A percentile compares a stretch with the other conserved stretches of the same genome.
Conservation (phyloP, 306 rosid genomes). For the Urtica urens region DNA sequence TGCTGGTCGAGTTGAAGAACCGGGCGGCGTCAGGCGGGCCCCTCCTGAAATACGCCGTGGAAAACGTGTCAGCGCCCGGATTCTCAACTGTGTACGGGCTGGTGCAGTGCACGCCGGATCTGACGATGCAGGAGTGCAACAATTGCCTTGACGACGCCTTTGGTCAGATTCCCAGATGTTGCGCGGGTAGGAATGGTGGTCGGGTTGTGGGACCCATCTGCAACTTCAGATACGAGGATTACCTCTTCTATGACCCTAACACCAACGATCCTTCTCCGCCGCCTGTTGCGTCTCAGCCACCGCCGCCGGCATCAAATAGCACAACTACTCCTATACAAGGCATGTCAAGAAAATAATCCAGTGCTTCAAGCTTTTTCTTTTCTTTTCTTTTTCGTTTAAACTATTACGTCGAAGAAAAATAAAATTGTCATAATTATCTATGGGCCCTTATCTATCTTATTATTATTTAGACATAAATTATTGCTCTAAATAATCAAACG, state of each 20-base stretch:
- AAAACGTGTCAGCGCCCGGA: not conserved
- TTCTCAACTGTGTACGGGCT: conserved; percentile 9
- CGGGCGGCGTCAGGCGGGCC: conserved; percentile 1
- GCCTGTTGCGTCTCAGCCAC: not conserved
- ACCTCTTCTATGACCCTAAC: not conserved
- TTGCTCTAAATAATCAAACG: too few species aligned
- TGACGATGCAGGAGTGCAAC: conserved; percentile 13
- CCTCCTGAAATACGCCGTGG: conserved; percentile 11
- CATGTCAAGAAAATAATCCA: too few species aligned
- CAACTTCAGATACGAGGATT: conserved; percentile 2
- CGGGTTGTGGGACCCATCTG: not conserved
- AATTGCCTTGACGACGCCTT: not conserved
- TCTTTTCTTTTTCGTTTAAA: too few species aligned
- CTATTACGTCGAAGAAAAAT: too few species aligned
- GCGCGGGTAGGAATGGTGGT: not conserved
- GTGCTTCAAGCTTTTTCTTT: too few species aligned
- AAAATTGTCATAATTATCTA: too few species aligned
- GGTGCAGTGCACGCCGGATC: conserved; percentile 25
- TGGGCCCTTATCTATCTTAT: too few species aligned
- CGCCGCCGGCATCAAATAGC: not conserved
- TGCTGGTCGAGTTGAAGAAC: not conserved
- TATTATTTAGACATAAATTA: too few species aligned
- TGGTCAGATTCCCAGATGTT: not conserved
- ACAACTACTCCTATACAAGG: not conserved
- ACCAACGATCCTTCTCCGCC: not conserved